These are phyloP conservation scores for Bipolaris cookei DNA, from an alignment of 2,329 filamentous ascomycete genomes.

Conservation along the genomic window DNA sequence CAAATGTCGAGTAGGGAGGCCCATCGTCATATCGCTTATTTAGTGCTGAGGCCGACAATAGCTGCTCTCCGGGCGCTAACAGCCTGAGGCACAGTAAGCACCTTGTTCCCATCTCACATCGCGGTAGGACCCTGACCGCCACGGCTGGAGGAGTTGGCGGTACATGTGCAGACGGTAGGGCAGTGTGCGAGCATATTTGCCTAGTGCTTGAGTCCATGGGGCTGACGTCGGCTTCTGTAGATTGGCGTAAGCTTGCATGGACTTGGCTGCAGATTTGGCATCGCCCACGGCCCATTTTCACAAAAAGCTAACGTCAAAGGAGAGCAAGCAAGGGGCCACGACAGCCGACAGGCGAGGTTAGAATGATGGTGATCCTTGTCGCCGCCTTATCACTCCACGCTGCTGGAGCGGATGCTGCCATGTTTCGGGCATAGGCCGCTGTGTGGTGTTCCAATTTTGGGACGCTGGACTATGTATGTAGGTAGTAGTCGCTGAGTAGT, in stretches of 20 bases:
- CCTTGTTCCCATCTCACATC: not conserved
- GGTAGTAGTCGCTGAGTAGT: not conserved
- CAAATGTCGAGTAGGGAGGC: not conserved
- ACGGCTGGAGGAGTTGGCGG: not conserved
- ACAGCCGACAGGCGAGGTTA: too few relatives aligned
- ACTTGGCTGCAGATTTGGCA: too few relatives aligned
- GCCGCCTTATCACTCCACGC: conserved; percentile 20
- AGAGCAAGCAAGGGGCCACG: too few relatives aligned
- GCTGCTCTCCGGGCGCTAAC: conserved; percentile 5
- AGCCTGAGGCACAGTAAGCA: not conserved
- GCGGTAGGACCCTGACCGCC: not conserved
- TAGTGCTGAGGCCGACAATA: not conserved
- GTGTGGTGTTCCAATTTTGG: conserved; percentile 4
- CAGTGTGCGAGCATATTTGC: not conserved
- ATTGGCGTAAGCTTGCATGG: too few relatives aligned
- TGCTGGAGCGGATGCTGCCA: conserved; percentile 9
- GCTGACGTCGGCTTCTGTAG: too few relatives aligned
- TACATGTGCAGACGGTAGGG: not conserved
- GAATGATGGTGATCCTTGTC: conserved; percentile 7
- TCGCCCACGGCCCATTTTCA: too few relatives aligned
- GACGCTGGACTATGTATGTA: not conserved
- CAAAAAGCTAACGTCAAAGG: too few relatives aligned
- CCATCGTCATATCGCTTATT: not conserved
- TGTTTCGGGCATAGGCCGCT: conserved; percentile 8
- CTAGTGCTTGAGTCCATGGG: too few relatives aligned